Evolutionary conservation across 192 early-diverging fungal genomes (phyloP).

Genomic region (Mortierella claussenii): DNA sequence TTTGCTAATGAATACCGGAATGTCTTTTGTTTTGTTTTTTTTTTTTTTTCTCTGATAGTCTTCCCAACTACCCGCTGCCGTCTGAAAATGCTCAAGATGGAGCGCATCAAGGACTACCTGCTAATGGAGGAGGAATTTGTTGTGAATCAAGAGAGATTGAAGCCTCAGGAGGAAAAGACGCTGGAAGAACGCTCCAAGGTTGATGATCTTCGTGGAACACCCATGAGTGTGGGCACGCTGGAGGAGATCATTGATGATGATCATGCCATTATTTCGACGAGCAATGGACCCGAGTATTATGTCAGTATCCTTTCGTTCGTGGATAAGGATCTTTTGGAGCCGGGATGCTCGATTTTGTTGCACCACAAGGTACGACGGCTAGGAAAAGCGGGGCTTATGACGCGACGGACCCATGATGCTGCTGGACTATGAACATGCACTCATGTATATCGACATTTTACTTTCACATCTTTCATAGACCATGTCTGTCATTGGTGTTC

Average conservation of each 20-base stretch:
- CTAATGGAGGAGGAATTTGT: conserved; percentile 99
- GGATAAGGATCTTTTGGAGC: conserved; percentile 98
- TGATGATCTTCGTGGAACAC: conserved; percentile 95
- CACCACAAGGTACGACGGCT: conserved; percentile 80
- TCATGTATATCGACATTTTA: background rate
- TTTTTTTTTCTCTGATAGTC: conserved; percentile 61
- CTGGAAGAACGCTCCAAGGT: conserved; percentile 94
- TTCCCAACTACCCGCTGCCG: conserved; percentile 97
- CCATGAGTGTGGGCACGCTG: conserved; percentile 95
- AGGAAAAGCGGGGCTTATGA: background rate
- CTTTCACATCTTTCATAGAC: conserved; percentile 52
- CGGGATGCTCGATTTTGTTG: conserved; percentile 93
- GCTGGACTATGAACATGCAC: background rate
- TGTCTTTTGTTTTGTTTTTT: background rate
- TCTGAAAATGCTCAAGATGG: conserved; percentile 96
- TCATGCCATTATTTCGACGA: conserved; percentile 96
- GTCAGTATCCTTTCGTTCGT: conserved; percentile 98
- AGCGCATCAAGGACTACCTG: conserved; percentile 98
- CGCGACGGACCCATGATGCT: background rate
- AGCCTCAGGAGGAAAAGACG: conserved; percentile 95
- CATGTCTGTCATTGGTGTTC: conserved; percentile 93
- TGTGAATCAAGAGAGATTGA: conserved; percentile 97
- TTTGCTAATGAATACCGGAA: no score
- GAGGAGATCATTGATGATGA: conserved; percentile 99
- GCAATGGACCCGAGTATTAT: conserved; percentile 95